Evolutionary conservation across 495 filamentous ascomycete species (phyloP), one percentile per base, ranked within the genome.

Genomic region (Lentithecium fluviatile): DNA sequence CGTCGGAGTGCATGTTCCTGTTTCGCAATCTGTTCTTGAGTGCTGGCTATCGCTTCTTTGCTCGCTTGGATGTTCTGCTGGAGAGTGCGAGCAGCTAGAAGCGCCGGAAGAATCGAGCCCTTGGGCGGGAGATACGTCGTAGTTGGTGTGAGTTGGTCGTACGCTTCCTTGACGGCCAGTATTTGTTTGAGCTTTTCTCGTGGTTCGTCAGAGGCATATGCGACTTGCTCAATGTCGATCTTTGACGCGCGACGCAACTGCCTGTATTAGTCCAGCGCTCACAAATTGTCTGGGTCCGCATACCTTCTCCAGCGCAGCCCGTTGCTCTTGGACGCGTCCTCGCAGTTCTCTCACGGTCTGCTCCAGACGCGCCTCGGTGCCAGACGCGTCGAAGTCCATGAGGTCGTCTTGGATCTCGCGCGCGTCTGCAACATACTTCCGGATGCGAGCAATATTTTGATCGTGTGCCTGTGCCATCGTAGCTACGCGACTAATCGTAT

Each of bases 31-130:
- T 79, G 78, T 11, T 76, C 70, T 48, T 78, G 75, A 3, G 84
- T 82, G 34, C 78, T 74, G n/a, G 70, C 63, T 24, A 88, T 78
- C 13, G 83, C 84, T 2, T 76, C 72, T 57, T 81, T 84, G 21
- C 82, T 86, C 58, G 88, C 85, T 38, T 78, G 69, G 46, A 89
- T 82, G 21, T 84, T 82, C 38, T 79, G 79, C 32, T 83, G 76
- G 0, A 83, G 85, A 56, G 81, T 83, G 32, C 85, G 81, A 25
- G 89, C 71, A 1, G 89, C 88, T 7, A 95, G 71, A 0, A 95
- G 77, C 21, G 85, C 82, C 6, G 89, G 88, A 8, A 95, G 71
- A 23, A 83, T 78, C 19, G 89, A 91, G 17, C 81, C 82, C 7
- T 83, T 74, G 11, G 76, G 74, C 23, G 90, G 88, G 20, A 92